Evolutionary conservation across 2,329 filamentous ascomycete genomes (phyloP).

Genomic region (Cladosporium sphaerospermum): DNA sequence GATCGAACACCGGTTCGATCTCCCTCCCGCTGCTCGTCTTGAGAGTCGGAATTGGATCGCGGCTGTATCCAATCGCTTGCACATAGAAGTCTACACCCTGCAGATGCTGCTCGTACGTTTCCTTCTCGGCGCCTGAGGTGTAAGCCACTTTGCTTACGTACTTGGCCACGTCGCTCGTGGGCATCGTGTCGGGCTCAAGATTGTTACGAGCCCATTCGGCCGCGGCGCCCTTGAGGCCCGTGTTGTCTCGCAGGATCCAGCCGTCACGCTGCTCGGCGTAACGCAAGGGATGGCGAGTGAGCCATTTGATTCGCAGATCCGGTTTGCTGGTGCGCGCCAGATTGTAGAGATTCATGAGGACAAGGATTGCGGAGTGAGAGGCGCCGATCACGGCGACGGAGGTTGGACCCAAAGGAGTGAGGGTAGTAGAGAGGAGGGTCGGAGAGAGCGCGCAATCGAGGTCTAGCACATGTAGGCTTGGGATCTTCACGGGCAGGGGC

Average conservation of each 20-base stretch:
- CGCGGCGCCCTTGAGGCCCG: constrained; percentile 56
- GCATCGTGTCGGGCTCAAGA: constrained; percentile 48
- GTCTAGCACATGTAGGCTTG: constrained; percentile 40
- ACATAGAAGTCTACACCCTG: constrained; percentile 47
- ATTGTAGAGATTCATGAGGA: constrained; percentile 54
- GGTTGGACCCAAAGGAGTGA: constrained; percentile 32
- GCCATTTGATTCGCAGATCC: constrained; percentile 54
- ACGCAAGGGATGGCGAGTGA: constrained; percentile 53
- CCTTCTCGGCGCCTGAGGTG: constrained; percentile 44
- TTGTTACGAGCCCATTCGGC: constrained; percentile 55
- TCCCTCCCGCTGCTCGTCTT: constrained; percentile 28
- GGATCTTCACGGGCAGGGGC: constrained; percentile 37
- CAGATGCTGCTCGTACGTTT: constrained; percentile 43
- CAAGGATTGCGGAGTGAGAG: constrained; percentile 58
- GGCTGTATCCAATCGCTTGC: constrained; percentile 54
- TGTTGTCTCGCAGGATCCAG: constrained; percentile 61
- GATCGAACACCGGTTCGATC: constrained; percentile 38
- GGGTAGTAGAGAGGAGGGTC: constrained; percentile 38
- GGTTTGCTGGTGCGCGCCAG: constrained; percentile 49
- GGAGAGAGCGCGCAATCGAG: constrained; percentile 54
- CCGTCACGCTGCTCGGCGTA: constrained; percentile 58
- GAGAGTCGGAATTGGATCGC: constrained; percentile 46
- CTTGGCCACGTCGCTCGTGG: constrained; percentile 39
- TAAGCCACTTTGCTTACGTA: constrained; percentile 36
- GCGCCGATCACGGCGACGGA: constrained; percentile 55